phyloP scores from a whole-genome alignment of 2,329 filamentous ascomycete species.

The Calonectria pauciramosa region DNA sequence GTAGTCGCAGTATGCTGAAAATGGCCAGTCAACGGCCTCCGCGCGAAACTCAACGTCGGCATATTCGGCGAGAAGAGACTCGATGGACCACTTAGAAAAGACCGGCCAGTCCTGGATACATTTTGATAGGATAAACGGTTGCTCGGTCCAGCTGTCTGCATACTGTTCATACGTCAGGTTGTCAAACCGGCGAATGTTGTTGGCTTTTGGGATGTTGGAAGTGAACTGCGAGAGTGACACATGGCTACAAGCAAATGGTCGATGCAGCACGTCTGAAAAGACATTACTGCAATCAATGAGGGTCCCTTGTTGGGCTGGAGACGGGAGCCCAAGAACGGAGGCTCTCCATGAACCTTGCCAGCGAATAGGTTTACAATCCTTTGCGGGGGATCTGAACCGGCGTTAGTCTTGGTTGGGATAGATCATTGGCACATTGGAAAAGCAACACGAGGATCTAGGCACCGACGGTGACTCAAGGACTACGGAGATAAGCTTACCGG shows the following conservation, averaged over 20 bases:
- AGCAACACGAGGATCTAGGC: slow-evolving; percentile 10
- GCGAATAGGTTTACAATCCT: slow-evolving; percentile 51
- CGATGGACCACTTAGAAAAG: slow-evolving; percentile 79
- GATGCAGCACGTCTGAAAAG: slow-evolving; percentile 91
- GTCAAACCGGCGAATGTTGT: slow-evolving; percentile 78
- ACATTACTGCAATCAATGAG: slow-evolving; percentile 80
- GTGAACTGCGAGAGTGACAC: slow-evolving; percentile 77
- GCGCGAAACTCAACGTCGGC: slow-evolving; percentile 81
- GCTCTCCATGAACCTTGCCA: slow-evolving; percentile 91
- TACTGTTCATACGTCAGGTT: slow-evolving; percentile 82
- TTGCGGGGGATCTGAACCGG: slow-evolving; percentile 42
- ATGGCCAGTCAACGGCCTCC: slow-evolving; percentile 93
- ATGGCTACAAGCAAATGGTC: slow-evolving; percentile 91
- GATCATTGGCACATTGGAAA: slow-evolving; percentile 23
- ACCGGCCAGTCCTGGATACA: slow-evolving; percentile 88
- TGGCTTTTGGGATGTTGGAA: slow-evolving; percentile 77
- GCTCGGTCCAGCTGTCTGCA: slow-evolving; percentile 79
- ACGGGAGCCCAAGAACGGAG: slow-evolving; percentile 74
- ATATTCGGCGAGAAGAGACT: slow-evolving; percentile 75
- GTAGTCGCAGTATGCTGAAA: slow-evolving; percentile 85
- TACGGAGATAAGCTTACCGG: slow-evolving; percentile 72
- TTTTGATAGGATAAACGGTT: slow-evolving; percentile 87
- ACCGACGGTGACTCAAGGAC: slow-evolving; percentile 22
- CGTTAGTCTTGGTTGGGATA: slow-evolving; percentile 29
- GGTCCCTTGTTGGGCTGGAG: slow-evolving; percentile 60